Percentiles rank a stretch among this genome's conserved stretches.
Conservation (phyloP, 495 filamentous ascomycete species). For the Hypomontagnella monticulosa region DNA sequence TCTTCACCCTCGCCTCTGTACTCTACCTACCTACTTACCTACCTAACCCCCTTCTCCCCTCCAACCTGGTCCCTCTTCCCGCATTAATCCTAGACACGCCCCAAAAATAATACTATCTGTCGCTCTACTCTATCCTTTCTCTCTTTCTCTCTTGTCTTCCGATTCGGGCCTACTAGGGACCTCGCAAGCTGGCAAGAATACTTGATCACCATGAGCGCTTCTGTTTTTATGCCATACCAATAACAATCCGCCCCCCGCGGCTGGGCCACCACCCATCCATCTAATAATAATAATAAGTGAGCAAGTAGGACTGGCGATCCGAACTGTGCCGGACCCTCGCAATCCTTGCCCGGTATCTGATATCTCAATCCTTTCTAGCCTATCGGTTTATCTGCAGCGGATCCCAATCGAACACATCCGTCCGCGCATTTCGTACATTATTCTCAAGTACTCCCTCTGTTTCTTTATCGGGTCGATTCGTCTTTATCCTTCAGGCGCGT, state of each 20-base stretch:
- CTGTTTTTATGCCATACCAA: slow-evolving; percentile 7
- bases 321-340: slow-evolving; percentile 33
- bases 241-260: background rate
- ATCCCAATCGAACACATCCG: slow-evolving; percentile 34
- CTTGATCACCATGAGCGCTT: slow-evolving; percentile 9
- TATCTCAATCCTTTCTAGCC: slow-evolving; percentile 40
- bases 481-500: slow-evolving; percentile 31
- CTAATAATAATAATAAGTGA: slow-evolving; percentile 24
- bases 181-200: slow-evolving; percentile 6
- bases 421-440: slow-evolving; percentile 32
- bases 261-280: slow-evolving; percentile 3
- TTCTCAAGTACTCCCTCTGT: slow-evolving; percentile 21
- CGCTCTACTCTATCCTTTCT: no score
- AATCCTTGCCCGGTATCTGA: slow-evolving; percentile 42
- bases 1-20: background rate
- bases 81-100: slow-evolving; percentile 9
- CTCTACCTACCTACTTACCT: slow-evolving; percentile 5
- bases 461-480: slow-evolving; percentile 23
- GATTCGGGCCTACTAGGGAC: slow-evolving; percentile 44
- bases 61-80: slow-evolving; percentile 1
- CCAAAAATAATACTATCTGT: background rate
- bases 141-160: slow-evolving; percentile 18
- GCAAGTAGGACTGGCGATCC: slow-evolving; percentile 19
- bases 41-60: background rate
- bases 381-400: slow-evolving; percentile 46